Percentiles rank a stretch among this genome's conserved stretches.
Evolutionary conservation across 1,284 basidiomycete species (phyloP).

Genomic region (Microbotryum scabiosae): DNA sequence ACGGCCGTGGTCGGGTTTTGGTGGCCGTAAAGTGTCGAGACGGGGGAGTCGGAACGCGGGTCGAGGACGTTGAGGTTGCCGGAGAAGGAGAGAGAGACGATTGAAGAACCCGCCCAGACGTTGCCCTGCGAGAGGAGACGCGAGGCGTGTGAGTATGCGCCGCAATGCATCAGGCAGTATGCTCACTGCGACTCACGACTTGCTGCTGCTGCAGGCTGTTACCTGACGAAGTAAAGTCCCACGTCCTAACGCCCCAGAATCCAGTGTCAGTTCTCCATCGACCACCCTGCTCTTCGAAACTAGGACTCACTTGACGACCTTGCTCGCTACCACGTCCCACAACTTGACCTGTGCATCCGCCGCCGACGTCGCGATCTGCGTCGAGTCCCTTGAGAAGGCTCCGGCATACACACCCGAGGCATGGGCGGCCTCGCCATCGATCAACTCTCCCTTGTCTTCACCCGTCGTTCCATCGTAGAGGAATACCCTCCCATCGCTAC

Average conservation of each 20-base stretch:
- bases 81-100: constrained; percentile 76
- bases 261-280: too few relatives aligned
- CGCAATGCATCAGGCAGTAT: too few relatives aligned
- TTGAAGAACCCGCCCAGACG: constrained; percentile 59
- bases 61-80: constrained; percentile 83
- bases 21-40: constrained; percentile 56
- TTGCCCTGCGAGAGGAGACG: constrained; percentile 50
- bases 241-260: constrained; percentile 8
- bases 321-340: constrained; percentile 71
- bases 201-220: constrained; percentile 16
- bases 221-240: constrained; percentile 18
- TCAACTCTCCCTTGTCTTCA: constrained; percentile 62
- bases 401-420: constrained; percentile 42
- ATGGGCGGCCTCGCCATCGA: constrained; percentile 34
- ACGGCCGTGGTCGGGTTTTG: constrained; percentile 61
- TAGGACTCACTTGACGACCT: constrained; percentile 51
- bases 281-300: too few relatives aligned
- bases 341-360: constrained; percentile 78
- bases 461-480: constrained; percentile 88
- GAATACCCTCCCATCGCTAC: constrained; percentile 80
- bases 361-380: constrained; percentile 66
- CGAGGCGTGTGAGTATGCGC: background rate
- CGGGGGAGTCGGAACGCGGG: constrained; percentile 54
- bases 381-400: constrained; percentile 52
- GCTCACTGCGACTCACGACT: constrained; percentile 10